Base-by-base conservation (phyloP, 2,329 filamentous ascomycete species). In the Knufia fluminis region DNA sequence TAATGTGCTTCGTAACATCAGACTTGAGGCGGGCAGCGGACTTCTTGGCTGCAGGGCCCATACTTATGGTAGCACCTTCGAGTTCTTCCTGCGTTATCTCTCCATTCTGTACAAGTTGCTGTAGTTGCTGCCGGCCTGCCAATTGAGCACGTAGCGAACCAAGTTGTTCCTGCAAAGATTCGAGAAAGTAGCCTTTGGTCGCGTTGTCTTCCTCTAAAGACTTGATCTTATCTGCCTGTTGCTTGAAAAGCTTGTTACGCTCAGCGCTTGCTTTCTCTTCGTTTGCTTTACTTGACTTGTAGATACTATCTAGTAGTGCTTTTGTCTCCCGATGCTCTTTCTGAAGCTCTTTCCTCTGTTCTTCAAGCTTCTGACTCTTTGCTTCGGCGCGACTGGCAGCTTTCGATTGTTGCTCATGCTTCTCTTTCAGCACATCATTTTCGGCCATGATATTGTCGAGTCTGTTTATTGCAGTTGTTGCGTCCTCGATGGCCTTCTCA, bases 281-380 rank as follows among this genome's bases (percentile, higher is more conserved):
- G 16, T 87, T 66, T 56, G 86, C 82, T 55, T 82, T 78, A 55
- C 97, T 60, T n/a, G 86, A 76, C 64, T 83, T 75, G 77, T 96
- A 78, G 53, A 98, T 71, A 2, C 85, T 85, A 57, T 88, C 82
- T 47, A 82, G 86, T 46, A 97, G 80, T 14, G 81, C 78, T 67
- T 94, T 92, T 68, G 97, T 91, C 65, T 96, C 91, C 52, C 85
- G 82, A 50, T 87, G 79, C 55, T 86, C 79, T 61, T 83, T 83
- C 48, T 85, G 78, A 54, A 97, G 71, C 38, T 75, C 83, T 16
- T 88, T 77, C 0, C 90, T 86, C 59, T 96, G 75, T 35, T 82
- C 78, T 46, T 86, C 79, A 10, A 40, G 33, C 86, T 83, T 61
- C 86, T 88, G 47, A 77, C 74, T 0, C 83, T 83, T 19, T 83